phyloP scores from a whole-genome alignment of 495 filamentous ascomycete species.

The Podospora australis region DNA sequence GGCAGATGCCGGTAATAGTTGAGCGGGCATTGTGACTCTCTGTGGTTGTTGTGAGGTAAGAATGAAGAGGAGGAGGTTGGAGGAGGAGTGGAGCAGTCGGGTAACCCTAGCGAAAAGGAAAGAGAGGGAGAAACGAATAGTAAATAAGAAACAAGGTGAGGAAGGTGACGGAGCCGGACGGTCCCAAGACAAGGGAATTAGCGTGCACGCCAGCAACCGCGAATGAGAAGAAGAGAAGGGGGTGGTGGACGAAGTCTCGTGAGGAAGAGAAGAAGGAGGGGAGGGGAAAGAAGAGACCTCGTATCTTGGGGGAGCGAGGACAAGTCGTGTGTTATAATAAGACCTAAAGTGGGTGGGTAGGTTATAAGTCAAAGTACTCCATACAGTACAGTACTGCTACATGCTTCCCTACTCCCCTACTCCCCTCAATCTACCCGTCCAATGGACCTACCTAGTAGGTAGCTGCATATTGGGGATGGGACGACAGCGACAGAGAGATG shows the following conservation, averaged over 20 bases:
- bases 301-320: constrained; percentile 35
- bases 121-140: constrained; percentile 48
- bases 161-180: constrained; percentile 47
- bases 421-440: too few species aligned
- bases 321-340: constrained; percentile 36
- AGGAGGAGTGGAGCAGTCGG: constrained; percentile 26
- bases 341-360: constrained; percentile 13
- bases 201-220: constrained; percentile 48
- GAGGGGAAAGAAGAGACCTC: constrained; percentile 45
- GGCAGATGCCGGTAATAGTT: constrained; percentile 89
- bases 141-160: constrained; percentile 43
- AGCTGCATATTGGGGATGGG: too few species aligned
- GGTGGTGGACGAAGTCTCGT: constrained; percentile 40
- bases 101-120: constrained; percentile 42
- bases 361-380: too few species aligned
- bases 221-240: constrained; percentile 46
- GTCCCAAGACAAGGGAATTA: constrained; percentile 55
- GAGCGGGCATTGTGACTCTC: constrained; percentile 68
- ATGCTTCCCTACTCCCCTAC: too few species aligned
- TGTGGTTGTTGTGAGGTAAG: constrained; percentile 19
- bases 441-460: too few species aligned
- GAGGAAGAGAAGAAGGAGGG: constrained; percentile 44
- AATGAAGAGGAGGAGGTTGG: constrained; percentile 13
- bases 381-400: too few species aligned
- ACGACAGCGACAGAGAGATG: constrained; percentile 1